Evolutionary conservation across 2,329 filamentous ascomycete genomes (phyloP).

Genomic region (Grosmannia clavigera): DNA sequence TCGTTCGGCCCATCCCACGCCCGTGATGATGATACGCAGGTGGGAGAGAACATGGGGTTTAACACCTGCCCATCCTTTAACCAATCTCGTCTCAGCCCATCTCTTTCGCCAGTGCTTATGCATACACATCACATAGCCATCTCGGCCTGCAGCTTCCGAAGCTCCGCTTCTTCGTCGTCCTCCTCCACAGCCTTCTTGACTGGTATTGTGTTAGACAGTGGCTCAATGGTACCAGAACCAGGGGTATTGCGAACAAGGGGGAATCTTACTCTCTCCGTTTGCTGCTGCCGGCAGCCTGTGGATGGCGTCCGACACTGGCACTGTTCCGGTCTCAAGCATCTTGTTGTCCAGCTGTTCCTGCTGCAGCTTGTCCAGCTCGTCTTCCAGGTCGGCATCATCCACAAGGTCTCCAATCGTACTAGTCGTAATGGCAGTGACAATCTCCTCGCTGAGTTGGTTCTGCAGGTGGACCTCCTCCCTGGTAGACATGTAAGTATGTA

Average conservation of each 20-base stretch:
- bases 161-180: conserved; percentile 91
- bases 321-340: conserved; percentile 79
- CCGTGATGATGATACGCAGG: background rate
- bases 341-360: conserved; percentile 88
- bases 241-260: background rate
- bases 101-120: background rate
- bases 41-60: background rate
- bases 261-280: conserved; percentile 64
- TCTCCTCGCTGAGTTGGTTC: conserved; percentile 87
- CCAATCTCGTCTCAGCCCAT: background rate
- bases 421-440: conserved; percentile 71
- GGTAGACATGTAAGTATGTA: conserved; percentile 25
- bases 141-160: conserved; percentile 85
- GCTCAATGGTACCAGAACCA: background rate
- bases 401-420: conserved; percentile 54
- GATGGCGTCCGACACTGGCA: conserved; percentile 70
- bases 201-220: conserved; percentile 17
- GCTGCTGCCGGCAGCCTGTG: conserved; percentile 64
- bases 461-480: conserved; percentile 89
- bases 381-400: conserved; percentile 79
- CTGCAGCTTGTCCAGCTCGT: conserved; percentile 74
- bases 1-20: background rate
- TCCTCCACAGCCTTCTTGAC: conserved; percentile 41
- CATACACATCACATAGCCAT: conserved; percentile 69
- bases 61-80: background rate